Percentiles rank a stretch among this genome's conserved stretches.
phyloP scores from a whole-genome alignment of 768 basidiomycete genomes.

The Rhizopogon vesiculosus region DNA sequence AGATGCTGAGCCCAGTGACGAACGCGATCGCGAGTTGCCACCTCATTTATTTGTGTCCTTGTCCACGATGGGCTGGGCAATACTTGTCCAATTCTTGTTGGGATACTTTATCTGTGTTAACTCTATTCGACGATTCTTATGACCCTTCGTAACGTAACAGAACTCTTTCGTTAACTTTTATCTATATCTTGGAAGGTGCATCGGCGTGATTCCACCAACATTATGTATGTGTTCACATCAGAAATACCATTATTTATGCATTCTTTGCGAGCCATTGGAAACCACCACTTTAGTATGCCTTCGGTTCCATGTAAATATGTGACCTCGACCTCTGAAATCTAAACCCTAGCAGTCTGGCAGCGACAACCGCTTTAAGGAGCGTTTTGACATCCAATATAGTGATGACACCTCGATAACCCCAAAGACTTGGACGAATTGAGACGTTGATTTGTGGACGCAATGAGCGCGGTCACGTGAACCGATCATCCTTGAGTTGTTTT shows the following conservation, averaged over 20 bases:
- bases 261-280: not conserved
- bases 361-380: too few relatives aligned
- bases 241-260: not conserved
- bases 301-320: too few relatives aligned
- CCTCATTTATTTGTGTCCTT: slow-evolving; percentile 3
- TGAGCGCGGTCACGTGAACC: not conserved
- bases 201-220: not conserved
- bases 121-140: not conserved
- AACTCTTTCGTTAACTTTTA: not conserved
- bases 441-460: too few relatives aligned
- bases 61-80: not conserved
- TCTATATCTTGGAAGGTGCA: not conserved
- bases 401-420: too few relatives aligned
- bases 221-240: not conserved
- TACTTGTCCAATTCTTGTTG: not conserved
- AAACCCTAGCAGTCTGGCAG: too few relatives aligned
- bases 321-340: too few relatives aligned
- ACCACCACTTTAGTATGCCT: not conserved
- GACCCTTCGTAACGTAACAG: not conserved
- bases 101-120: slow-evolving; percentile 3
- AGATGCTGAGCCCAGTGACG: slow-evolving; percentile 52
- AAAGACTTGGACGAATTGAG: too few relatives aligned
- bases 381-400: too few relatives aligned
- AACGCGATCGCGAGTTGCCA: slow-evolving; percentile 52
- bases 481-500: slow-evolving; percentile 5